Base-by-base conservation (phyloP, 1,284 basidiomycete genomes). In the Leccinum angustisporum region DNA sequence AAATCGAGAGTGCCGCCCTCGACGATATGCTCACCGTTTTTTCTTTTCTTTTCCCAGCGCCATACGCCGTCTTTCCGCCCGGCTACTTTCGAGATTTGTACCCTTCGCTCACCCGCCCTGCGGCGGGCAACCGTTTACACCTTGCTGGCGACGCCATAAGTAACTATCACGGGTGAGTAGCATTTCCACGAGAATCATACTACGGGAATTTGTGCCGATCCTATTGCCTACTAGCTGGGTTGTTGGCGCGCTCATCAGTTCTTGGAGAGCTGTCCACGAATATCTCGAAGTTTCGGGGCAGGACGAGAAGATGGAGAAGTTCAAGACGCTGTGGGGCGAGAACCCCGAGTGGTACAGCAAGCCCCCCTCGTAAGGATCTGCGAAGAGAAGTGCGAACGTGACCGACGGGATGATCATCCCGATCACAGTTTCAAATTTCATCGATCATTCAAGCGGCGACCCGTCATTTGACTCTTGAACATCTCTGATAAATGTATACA, bases 261-360 rank as follows among this genome's bases (percentile, higher is more conserved):
- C 70, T 10, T 70, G 69, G 71, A 63, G 61, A n/a, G 70, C 70
- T 1, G 70, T 72, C 6, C 57, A 63, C 9, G 60, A 65, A 25
- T 73, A 73, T 40, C 64, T 73, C 36, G 61, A 60, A 30, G 25
- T 64, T 3, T 63, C 64, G 0, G 53, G 48, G 1, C 68, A 73
- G 21, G 11, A 40, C 0, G 46, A 60, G 1, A 63, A 66, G 53
- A 63, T 63, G 1, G 13, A 31, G 0, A 54, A 16, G 11, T 64
- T 73, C 62, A 61, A 61, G 50, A n/a, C 11, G 30, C 11, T 65
- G 1, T 70, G 71, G 70, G 67, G 69, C 2, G 60, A 53, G 38
- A 73, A 65, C 11, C 5, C 14, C 5, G 69, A 70, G 10, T 72
- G 71, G 71, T 18, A 1, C 0, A 54, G 21, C 13, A 8, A 40